phyloP scores from a whole-genome alignment of 1,139 yeast species.

The Suhomyces taliae region DNA sequence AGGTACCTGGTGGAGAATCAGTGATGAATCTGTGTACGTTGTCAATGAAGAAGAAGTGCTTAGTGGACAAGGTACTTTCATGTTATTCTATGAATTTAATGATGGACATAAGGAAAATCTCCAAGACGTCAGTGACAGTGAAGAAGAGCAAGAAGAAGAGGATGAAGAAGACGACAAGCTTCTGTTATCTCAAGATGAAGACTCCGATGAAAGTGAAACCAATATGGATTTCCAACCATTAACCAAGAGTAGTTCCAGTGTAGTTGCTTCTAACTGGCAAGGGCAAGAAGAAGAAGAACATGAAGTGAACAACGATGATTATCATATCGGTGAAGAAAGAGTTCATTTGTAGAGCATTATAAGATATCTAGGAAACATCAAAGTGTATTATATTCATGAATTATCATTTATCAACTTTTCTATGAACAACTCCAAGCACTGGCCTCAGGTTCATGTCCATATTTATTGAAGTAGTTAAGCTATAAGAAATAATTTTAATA shows the following conservation, averaged over 20 bases:
- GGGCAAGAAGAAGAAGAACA: not conserved
- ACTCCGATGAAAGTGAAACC: constrained; percentile 1
- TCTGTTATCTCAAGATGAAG: constrained; percentile 11
- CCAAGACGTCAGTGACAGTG: constrained; percentile 34
- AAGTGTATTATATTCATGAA: not conserved
- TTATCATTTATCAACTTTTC: no score
- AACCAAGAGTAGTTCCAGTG: constrained; percentile 2
- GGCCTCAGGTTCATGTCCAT: no score
- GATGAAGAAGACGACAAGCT: constrained; percentile 11
- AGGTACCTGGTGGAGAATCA: constrained; percentile 92
- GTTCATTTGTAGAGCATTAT: constrained; percentile 13
- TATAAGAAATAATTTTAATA: no score
- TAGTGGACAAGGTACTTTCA: constrained; percentile 82
- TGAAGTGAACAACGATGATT: constrained; percentile 7
- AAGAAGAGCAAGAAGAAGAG: constrained; percentile 33
- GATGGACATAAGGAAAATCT: constrained; percentile 39
- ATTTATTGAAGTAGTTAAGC: no score
- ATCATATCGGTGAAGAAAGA: constrained; percentile 16
- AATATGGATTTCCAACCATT: constrained; percentile 3
- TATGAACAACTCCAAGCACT: no score
- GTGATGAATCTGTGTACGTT: constrained; percentile 83
- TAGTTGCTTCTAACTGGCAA: constrained; percentile 2
- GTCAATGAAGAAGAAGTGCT: constrained; percentile 80
- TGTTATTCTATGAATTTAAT: constrained; percentile 78
- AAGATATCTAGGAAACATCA: not conserved